These are phyloP conservation scores for Artemisia argyi DNA, from an alignment of 129 eudicot species.

Conservation along the genomic window DNA sequence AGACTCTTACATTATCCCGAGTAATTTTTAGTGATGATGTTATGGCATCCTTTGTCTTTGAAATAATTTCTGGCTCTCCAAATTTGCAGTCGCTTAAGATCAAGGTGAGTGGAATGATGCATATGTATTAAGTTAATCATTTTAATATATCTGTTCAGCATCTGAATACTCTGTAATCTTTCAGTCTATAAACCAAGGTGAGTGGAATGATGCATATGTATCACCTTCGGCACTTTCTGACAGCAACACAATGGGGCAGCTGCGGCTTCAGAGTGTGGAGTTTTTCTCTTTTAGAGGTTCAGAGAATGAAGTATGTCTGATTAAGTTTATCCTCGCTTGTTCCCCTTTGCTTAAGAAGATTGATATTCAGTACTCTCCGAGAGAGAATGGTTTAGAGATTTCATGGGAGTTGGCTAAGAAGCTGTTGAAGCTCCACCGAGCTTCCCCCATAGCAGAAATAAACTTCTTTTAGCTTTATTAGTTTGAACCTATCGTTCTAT, in stretches of 20 bases:
- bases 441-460: neutral
- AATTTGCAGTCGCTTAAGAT: conserved; percentile 16
- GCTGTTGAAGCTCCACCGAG: conserved; percentile 9
- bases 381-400: neutral
- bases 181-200: neutral
- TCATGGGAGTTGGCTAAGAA: neutral
- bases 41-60: neutral
- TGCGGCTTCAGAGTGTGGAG: neutral
- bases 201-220: too few species aligned
- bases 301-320: neutral
- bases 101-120: neutral
- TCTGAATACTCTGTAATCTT: neutral
- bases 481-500: neutral
- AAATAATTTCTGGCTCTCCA: neutral
- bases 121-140: too few species aligned
- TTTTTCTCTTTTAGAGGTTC: neutral
- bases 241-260: conserved; percentile 1
- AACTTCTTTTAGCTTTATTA: neutral
- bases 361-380: neutral
- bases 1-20: conserved; percentile 4
- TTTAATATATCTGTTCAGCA: too few species aligned
- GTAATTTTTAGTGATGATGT: neutral
- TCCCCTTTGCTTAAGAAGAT: conserved; percentile 7
- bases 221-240: neutral
- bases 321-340: neutral